phyloP scores from a whole-genome alignment of 2,329 filamentous ascomycete genomes.

The Hypomyces rosellus region DNA sequence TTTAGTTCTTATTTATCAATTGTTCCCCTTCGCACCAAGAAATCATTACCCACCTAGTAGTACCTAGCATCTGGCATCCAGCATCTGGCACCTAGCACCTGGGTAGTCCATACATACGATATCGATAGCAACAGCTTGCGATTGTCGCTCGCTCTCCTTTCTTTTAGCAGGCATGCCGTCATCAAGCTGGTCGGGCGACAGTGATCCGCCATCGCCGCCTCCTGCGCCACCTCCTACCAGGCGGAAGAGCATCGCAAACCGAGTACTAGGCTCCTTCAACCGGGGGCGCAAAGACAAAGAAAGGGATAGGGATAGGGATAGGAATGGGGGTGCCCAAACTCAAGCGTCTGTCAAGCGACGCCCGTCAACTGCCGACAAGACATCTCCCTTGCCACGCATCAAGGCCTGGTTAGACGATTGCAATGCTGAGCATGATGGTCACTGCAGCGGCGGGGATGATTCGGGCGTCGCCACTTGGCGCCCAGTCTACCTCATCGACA shows the following conservation, averaged over 20 bases:
- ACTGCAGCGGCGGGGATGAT: slow-evolving; percentile 28
- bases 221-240: slow-evolving; percentile 22
- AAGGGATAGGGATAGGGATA: slow-evolving; percentile 11
- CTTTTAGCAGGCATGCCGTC: no score
- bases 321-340: slow-evolving; percentile 1
- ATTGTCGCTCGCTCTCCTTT: no score
- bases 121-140: no score
- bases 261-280: slow-evolving; percentile 30
- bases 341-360: slow-evolving; percentile 21
- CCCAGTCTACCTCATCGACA: slow-evolving; percentile 36
- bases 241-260: slow-evolving; percentile 36
- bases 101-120: neutral
- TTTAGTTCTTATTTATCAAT: neutral
- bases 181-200: slow-evolving; percentile 3
- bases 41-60: neutral
- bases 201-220: slow-evolving; percentile 7
- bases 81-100: neutral
- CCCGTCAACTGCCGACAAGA: slow-evolving; percentile 24
- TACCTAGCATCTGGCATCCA: neutral
- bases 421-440: slow-evolving; percentile 34
- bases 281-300: slow-evolving; percentile 24
- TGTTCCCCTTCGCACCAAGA: neutral
- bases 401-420: slow-evolving; percentile 39
- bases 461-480: slow-evolving; percentile 28
- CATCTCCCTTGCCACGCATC: slow-evolving; percentile 33